Conservation (phyloP, 495 filamentous ascomycete species). For the Parathielavia hyrcaniae region DNA sequence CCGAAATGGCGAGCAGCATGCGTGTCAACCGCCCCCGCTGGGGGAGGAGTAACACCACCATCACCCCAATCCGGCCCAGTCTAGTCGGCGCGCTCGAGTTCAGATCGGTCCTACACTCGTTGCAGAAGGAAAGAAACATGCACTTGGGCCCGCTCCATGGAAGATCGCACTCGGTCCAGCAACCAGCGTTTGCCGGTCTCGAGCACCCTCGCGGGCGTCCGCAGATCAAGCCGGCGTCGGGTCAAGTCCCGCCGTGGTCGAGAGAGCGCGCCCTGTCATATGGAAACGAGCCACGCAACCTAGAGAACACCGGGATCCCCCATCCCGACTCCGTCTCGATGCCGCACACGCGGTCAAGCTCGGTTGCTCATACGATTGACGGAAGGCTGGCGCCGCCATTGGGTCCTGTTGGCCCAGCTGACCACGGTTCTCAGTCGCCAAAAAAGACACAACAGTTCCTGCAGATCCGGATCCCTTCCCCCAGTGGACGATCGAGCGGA, state of each 20-base stretch:
- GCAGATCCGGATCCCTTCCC: slow-evolving; percentile 35
- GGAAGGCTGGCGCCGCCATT: slow-evolving; percentile 30
- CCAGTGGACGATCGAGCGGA: slow-evolving; percentile 49
- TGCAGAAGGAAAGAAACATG: slow-evolving; percentile 72
- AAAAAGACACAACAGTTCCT: slow-evolving; percentile 16
- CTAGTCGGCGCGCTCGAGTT: slow-evolving; percentile 93
- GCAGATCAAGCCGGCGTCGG: slow-evolving; percentile 15
- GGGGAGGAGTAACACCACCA: slow-evolving; percentile 61
- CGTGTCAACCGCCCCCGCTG: slow-evolving; percentile 67
- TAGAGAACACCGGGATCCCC: slow-evolving; percentile 12
- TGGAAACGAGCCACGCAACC: slow-evolving; percentile 27
- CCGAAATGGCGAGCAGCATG: slow-evolving; percentile 90
- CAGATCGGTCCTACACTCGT: slow-evolving; percentile 72
- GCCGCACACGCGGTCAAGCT: slow-evolving; percentile 22
- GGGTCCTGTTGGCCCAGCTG: background rate
- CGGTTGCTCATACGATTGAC: slow-evolving; percentile 24
- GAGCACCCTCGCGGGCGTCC: slow-evolving; percentile 20
- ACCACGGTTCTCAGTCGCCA: slow-evolving; percentile 1
- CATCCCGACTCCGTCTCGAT: slow-evolving; percentile 4
- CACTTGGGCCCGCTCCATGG: slow-evolving; percentile 60
- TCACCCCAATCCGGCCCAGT: slow-evolving; percentile 83
- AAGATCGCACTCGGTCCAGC: slow-evolving; percentile 63
- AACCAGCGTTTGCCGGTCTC: slow-evolving; percentile 8
- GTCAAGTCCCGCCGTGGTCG: slow-evolving; percentile 1
- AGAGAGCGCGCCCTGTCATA: slow-evolving; percentile 32